These are phyloP conservation scores for Ogataea wickerhamii DNA, from an alignment of 805 yeast species.

Conservation along the genomic window DNA sequence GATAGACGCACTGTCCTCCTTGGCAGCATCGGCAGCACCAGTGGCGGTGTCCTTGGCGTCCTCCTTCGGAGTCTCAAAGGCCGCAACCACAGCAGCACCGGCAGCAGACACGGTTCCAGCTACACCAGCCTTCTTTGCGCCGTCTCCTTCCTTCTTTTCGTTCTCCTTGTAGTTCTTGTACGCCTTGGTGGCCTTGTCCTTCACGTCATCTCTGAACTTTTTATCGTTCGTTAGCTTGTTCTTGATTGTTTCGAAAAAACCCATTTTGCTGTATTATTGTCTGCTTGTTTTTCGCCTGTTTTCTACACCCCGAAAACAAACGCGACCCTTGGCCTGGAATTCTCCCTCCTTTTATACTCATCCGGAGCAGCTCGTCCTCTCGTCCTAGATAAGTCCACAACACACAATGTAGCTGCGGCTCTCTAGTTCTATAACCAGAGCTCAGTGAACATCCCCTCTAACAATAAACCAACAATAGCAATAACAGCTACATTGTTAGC, in stretches of 20 bases:
- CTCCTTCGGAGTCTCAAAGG: conserved; percentile 13
- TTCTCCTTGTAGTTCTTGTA: conserved; percentile 25
- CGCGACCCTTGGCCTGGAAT: too few relatives aligned
- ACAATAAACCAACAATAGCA: too few relatives aligned
- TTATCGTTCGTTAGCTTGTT: conserved; percentile 29
- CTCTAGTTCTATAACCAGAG: too few relatives aligned
- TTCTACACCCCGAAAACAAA: too few relatives aligned
- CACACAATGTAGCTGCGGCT: too few relatives aligned
- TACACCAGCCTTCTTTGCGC: conserved; percentile 11
- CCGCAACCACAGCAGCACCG: conserved; percentile 14
- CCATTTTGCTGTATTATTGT: too few relatives aligned
- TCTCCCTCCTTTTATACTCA: too few relatives aligned
- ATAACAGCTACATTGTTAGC: too few relatives aligned
- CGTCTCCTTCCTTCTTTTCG: conserved; percentile 19
- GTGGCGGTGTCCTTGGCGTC: conserved; percentile 20
- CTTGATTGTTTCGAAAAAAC: conserved; percentile 42
- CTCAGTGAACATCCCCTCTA: too few relatives aligned
- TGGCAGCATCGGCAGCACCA: conserved; percentile 3
- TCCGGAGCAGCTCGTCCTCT: too few relatives aligned
- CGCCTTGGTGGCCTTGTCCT: conserved; percentile 27
- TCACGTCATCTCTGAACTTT: conserved; percentile 20
- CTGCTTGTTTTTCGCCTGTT: too few relatives aligned
- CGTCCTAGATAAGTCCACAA: too few relatives aligned
- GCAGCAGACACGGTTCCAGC: conserved; percentile 26
- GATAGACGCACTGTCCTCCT: neutral